A percentile compares a stretch with the other conserved stretches of the same genome.
Evolutionary conservation across 2,329 filamentous ascomycete genomes (phyloP).

Genomic region (Paraphaeosphaeria sporulosa): DNA sequence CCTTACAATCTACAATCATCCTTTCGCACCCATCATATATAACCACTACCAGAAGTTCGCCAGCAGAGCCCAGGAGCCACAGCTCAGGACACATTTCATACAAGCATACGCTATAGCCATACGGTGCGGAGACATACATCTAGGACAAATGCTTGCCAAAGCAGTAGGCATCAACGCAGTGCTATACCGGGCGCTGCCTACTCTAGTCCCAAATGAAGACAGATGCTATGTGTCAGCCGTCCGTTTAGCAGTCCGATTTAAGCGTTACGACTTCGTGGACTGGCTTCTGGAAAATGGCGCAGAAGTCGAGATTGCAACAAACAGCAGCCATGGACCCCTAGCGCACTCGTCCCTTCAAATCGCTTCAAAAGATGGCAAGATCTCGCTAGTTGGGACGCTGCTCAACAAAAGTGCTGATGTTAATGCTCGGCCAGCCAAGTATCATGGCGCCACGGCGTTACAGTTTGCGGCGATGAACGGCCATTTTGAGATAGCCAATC

Average conservation of each 20-base stretch:
- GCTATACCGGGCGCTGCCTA: too few relatives aligned
- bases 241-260: not conserved
- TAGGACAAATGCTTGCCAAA: not conserved
- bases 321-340: too few relatives aligned
- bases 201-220: not conserved
- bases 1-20: too few relatives aligned
- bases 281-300: not conserved
- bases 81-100: not conserved
- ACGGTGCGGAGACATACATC: not conserved
- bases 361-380: not conserved
- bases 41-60: not conserved
- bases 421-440: not conserved
- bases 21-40: too few relatives aligned
- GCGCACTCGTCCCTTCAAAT: not conserved
- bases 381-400: not conserved
- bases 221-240: not conserved
- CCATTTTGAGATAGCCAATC: not conserved
- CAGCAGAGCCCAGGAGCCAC: not conserved
- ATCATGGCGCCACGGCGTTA: conserved; percentile 3
- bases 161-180: not conserved
- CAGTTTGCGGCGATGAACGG: conserved; percentile 7
- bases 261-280: not conserved
- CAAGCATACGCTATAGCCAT: conserved; percentile 4
- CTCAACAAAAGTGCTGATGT: not conserved
- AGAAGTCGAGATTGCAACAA: too few relatives aligned